Percentiles rank a stretch among this genome's conserved stretches.
Conservation (phyloP, 257 asterid species). For the Solanum clarkiae region DNA sequence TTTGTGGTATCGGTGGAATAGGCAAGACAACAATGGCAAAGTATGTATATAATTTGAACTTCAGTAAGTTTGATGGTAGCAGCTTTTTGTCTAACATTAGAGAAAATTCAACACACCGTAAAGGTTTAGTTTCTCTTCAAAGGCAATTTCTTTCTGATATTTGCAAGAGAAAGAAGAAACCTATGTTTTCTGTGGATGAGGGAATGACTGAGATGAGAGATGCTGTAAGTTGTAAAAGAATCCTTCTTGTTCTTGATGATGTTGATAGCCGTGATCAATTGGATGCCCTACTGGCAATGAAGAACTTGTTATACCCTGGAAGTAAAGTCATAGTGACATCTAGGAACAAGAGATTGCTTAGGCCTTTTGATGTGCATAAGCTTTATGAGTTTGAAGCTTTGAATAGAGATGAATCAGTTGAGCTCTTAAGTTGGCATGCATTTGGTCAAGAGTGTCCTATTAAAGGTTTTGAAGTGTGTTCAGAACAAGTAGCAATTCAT, state of each 20-base stretch:
- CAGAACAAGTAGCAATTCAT: constrained; percentile 1
- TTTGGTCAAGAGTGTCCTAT: constrained; percentile 1
- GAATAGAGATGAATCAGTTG: constrained; percentile 2
- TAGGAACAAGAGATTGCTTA: neutral
- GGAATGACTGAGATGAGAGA: constrained; percentile 8
- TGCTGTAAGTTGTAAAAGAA: neutral
- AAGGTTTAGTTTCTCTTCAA: constrained; percentile 10
- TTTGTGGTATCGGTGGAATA: constrained; percentile 13
- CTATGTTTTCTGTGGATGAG: neutral
- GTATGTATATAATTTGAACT: constrained; percentile 4
- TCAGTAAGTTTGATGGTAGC: constrained; percentile 6
- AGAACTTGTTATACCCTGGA: neutral
- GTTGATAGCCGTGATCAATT: constrained; percentile 7
- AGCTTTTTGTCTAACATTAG: constrained; percentile 11
- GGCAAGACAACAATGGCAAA: constrained; percentile 16
- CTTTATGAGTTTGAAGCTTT: constrained; percentile 1
- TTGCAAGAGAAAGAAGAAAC: neutral
- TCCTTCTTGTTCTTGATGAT: constrained; percentile 14
- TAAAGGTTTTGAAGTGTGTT: neutral
- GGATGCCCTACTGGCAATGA: constrained; percentile 5
- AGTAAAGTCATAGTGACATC: constrained; percentile 7
- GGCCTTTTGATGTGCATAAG: constrained; percentile 6
- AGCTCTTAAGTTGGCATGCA: constrained; percentile 10
- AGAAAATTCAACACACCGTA: neutral
- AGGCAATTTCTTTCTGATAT: constrained; percentile 10